Evolutionary conservation across 306 rosid genomes (phyloP).

Genomic region (Lithocarpus polystachyus): DNA sequence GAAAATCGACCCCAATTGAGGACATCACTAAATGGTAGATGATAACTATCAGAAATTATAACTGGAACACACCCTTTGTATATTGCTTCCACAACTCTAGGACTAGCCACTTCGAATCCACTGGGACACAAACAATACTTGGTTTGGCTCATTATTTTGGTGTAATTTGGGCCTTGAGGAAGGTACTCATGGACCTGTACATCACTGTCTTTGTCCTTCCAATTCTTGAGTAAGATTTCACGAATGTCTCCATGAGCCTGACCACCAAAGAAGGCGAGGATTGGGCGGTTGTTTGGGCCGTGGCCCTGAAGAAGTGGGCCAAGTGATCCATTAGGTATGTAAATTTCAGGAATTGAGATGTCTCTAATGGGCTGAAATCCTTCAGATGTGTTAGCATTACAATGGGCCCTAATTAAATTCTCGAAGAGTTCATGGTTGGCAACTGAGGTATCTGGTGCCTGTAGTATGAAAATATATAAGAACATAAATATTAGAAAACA

Average conservation of each 20-base stretch:
- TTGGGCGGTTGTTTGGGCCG: conserved; percentile 32
- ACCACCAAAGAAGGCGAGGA: conserved; percentile 69
- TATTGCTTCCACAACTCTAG: conserved; percentile 73
- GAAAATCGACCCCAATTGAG: conserved; percentile 72
- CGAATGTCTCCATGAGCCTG: conserved; percentile 60
- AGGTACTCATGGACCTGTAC: conserved; percentile 65
- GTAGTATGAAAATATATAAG: not conserved
- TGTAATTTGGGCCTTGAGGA: conserved; percentile 47
- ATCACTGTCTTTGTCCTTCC: conserved; percentile 64
- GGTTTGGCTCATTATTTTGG: conserved; percentile 48
- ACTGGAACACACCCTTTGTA: conserved; percentile 72
- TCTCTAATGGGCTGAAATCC: conserved; percentile 59
- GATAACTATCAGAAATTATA: conserved; percentile 49
- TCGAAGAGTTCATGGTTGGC: conserved; percentile 49
- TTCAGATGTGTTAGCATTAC: conserved; percentile 78
- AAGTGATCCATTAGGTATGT: conserved; percentile 47
- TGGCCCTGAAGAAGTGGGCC: conserved; percentile 29
- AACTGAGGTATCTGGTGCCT: conserved; percentile 65
- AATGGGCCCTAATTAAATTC: conserved; percentile 54
- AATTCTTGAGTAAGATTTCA: conserved; percentile 37
- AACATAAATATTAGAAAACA: not conserved
- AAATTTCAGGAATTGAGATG: conserved; percentile 68
- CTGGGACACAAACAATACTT: conserved; percentile 86
- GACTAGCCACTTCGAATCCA: conserved; percentile 82
- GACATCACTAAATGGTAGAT: conserved; percentile 75